Evolutionary conservation across 257 asterid genomes (phyloP), one percentile per base, ranked within the genome.

Genomic region (Gentiana macrophylla): DNA sequence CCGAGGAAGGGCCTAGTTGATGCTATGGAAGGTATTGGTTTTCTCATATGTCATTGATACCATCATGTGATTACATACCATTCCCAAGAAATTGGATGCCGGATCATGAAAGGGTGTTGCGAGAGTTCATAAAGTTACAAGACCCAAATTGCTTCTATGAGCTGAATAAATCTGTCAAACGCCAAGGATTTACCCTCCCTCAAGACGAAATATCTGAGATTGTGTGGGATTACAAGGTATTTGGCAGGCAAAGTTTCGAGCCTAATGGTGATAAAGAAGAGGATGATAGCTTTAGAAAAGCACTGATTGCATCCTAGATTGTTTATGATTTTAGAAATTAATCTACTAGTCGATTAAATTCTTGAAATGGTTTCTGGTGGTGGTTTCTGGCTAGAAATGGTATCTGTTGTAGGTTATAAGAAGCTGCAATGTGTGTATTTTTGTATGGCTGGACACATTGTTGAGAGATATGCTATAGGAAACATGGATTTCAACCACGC

Each of bases 1-100:
- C 70, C 87, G 76, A 76, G 98, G 67, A 73, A 83, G 90, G 98
- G 98, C 52, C 88, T 87, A 53, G 95, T 91, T 66, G 97, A 91
- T 64, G 79, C 68, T 53, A 91, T 91, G 24, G 98, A 91, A 62
- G 95, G 98, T 2, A 86, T 87, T 68, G 76, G 24, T 91, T 87
- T 71, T 91, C 97, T 35, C 94, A 71, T 35, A 80, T 75, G 97
- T 70, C 84, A 37, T 70, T 71, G 60, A 85, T 91, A 49, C 96
- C 95, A 0, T 76, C 97, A 1, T 91, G 97, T 54, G 97, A 91
- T 71, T 91, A 91, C 67, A 78, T 90, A 43, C 97, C 97, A 43
- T 91, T 91, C 53, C 88, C 94, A 3, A 81, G 93, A 79, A 81
- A 78, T 62, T 87, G 98, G 97, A 59, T 81, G 37, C 97, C 98